Conservation (phyloP, 495 filamentous ascomycete species). For the Patellaria atrata region DNA sequence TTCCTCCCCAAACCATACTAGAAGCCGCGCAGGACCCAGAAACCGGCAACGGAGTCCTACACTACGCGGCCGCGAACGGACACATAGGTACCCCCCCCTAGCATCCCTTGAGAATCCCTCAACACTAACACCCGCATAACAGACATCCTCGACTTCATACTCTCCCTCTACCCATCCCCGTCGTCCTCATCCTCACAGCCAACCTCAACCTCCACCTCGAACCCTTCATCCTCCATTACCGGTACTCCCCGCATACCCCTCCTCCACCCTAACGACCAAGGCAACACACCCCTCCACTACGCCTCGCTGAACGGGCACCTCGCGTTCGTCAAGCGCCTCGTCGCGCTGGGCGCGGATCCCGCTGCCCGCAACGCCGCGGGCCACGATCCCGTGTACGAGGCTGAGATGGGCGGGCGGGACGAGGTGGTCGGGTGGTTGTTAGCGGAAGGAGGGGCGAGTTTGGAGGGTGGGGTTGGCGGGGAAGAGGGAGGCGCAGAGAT, state of each 20-base stretch:
- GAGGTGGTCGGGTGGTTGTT: constrained; percentile 56
- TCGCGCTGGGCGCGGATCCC: constrained; percentile 59
- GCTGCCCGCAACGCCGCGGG: constrained; percentile 64
- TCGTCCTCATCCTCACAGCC: no score
- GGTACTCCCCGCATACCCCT: no score
- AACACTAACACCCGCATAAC: background rate
- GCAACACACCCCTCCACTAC: constrained; percentile 88
- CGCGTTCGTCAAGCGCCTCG: constrained; percentile 57
- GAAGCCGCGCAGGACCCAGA: constrained; percentile 50
- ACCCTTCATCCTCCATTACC: no score
- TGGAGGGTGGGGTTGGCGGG: constrained; percentile 34
- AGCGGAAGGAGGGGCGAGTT: constrained; percentile 34
- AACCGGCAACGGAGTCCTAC: constrained; percentile 58
- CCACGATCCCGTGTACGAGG: constrained; percentile 74
- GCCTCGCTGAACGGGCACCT: constrained; percentile 80
- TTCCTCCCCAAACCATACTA: constrained; percentile 42
- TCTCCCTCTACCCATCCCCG: constrained; percentile 25
- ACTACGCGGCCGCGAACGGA: constrained; percentile 85
- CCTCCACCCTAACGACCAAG: constrained; percentile 61
- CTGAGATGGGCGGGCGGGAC: constrained; percentile 54
- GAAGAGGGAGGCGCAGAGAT: constrained; percentile 13
- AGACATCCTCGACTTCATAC: constrained; percentile 16
- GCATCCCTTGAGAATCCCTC: constrained; percentile 1
- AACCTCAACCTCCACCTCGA: no score
- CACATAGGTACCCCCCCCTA: constrained; percentile 43